Base-by-base conservation (phyloP, 2,329 filamentous ascomycete species). In the Aspergillus flavus region DNA sequence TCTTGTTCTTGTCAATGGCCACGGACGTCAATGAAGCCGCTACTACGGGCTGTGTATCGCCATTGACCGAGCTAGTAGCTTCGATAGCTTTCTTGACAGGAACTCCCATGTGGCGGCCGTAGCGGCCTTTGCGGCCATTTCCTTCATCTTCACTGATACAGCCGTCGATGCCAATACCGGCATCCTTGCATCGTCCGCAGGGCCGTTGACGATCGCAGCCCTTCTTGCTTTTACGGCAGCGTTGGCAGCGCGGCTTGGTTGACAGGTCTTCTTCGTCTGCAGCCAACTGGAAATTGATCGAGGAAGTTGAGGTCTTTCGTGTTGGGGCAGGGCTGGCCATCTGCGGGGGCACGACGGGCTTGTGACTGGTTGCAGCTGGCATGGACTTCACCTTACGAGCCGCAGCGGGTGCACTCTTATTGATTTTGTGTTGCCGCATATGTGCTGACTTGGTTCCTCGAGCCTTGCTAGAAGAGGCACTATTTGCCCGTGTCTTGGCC, bases 171-270 rank as follows among this genome's bases (percentile, higher is more conserved):
- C 91, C 91, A 71, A 99, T 92, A 23, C 95, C 95, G 50, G 95
- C 95, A 80, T 99, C 95, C 77, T 93, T 93, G 87, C 95, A 99
- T 67, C 95, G 89, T 61, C 93, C 92, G 75, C 95, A 99, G 32
- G 95, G 95, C 45, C 95, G 90, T 80, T 98, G 95, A 63, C 95
- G 90, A 81, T 99, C 95, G 76, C 95, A 99, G 14, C 95, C 95
- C 82, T 99, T 99, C 85, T 99, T 99, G 82, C 94, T 98, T 87
- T 99, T 99, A 73, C 95, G 91, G 84, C 95, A 99, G 63, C 95
- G 91, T 78, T 99, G 95, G 83, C 95, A 99, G 66, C 95, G 93
- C 61, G 95, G 95, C 81, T 98, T 97, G 69, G 91, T 94, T 0
- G 94, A 97, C 23, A 98, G 82, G 62, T 97, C 94, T 68, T 97